A percentile compares a stretch with the other conserved stretches of the same genome.
Conservation (phyloP, 768 basidiomycete species). For the Tylopilus rubrobrunneus region DNA sequence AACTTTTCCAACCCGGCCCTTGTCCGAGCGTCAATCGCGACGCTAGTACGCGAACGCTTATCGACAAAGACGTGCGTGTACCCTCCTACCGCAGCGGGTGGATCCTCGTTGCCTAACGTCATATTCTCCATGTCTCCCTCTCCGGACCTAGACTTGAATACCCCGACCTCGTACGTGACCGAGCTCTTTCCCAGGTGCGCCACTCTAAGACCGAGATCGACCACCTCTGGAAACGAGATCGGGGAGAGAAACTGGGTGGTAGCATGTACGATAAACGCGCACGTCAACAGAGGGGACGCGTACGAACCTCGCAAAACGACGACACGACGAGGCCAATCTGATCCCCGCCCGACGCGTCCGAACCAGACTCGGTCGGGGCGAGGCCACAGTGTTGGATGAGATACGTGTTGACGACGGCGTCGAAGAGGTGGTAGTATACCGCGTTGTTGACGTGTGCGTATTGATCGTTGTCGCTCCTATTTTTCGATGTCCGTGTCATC, state of each 20-base stretch:
- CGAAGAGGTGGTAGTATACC: slow-evolving; percentile 77
- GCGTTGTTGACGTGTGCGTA: slow-evolving; percentile 81
- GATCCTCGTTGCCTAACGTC: slow-evolving; percentile 11
- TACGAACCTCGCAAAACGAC: slow-evolving; percentile 61
- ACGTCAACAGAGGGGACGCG: not conserved
- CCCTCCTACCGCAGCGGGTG: slow-evolving; percentile 43
- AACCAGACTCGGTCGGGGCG: slow-evolving; percentile 41
- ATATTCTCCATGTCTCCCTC: not conserved
- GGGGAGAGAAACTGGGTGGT: slow-evolving; percentile 60
- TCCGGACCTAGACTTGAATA: slow-evolving; percentile 45
- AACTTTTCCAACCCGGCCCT: slow-evolving; percentile 42
- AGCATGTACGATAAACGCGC: not conserved
- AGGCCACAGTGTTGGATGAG: slow-evolving; percentile 63
- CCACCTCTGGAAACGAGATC: slow-evolving; percentile 65
- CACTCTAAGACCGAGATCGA: slow-evolving; percentile 70
- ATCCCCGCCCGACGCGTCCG: slow-evolving; percentile 8
- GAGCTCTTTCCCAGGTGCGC: slow-evolving; percentile 68
- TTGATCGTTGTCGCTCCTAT: slow-evolving; percentile 87
- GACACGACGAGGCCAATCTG: slow-evolving; percentile 76
- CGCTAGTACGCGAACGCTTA: slow-evolving; percentile 52
- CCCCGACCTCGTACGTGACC: slow-evolving; percentile 74
- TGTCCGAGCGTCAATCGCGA: slow-evolving; percentile 39
- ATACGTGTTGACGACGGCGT: slow-evolving; percentile 78
- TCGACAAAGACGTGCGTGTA: slow-evolving; percentile 88
- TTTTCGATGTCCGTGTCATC: not conserved